A percentile compares a stretch with the other conserved stretches of the same genome.
Conservation (phyloP, 148 eudicot species). For the Gaultheria prostrata region DNA sequence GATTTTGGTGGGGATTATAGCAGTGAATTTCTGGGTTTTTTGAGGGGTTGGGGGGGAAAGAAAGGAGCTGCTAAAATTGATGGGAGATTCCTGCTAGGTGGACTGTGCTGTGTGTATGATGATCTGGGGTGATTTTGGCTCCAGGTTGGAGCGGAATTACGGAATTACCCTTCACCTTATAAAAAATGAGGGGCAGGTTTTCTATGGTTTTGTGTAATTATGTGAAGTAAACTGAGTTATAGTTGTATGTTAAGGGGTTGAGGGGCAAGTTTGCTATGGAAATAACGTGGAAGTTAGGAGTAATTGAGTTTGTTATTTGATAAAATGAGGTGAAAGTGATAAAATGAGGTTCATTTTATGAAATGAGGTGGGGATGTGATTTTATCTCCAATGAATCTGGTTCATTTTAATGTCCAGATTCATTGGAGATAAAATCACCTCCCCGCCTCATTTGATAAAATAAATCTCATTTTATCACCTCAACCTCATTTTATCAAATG, state of each 20-base stretch:
- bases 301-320: too few species aligned
- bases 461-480: too few species aligned
- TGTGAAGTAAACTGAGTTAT: not conserved
- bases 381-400: too few species aligned
- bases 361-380: too few species aligned
- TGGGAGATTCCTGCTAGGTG: slow-evolving; percentile 19
- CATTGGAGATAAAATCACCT: too few species aligned
- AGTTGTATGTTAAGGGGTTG: not conserved
- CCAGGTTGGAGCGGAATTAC: not conserved
- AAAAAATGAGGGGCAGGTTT: not conserved
- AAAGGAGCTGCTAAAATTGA: not conserved
- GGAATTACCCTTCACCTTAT: not conserved
- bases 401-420: too few species aligned
- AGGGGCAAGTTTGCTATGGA: too few species aligned
- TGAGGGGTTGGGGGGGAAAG: not conserved
- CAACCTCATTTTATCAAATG: too few species aligned
- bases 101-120: not conserved
- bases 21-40: not conserved
- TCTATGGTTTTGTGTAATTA: not conserved
- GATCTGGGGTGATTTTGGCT: slow-evolving; percentile 1
- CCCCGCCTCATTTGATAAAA: too few species aligned
- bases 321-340: too few species aligned
- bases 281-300: too few species aligned
- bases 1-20: slow-evolving; percentile 11
- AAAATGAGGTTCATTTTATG: too few species aligned